A percentile compares a stretch with the other conserved stretches of the same genome.
Evolutionary conservation across 2,329 filamentous ascomycete genomes (phyloP).

Genomic region (Fusarium sp.): DNA sequence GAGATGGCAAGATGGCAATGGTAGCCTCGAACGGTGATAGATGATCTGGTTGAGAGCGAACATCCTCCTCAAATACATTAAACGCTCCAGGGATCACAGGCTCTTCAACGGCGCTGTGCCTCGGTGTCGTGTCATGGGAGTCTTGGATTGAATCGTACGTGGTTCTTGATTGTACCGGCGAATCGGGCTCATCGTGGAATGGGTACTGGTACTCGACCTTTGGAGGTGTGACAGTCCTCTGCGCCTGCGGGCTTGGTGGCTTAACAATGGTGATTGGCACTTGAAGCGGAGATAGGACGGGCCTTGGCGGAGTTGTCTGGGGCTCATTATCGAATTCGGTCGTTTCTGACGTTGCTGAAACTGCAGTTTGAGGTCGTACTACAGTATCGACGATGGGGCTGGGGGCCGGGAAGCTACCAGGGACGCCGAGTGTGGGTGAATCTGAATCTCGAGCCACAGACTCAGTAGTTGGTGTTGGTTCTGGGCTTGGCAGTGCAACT

Average conservation of each 20-base stretch:
- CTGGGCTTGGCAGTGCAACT: slow-evolving; percentile 31
- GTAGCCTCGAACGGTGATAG: slow-evolving; percentile 55
- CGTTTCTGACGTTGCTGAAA: slow-evolving; percentile 69
- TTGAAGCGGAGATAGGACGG: slow-evolving; percentile 45
- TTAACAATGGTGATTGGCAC: slow-evolving; percentile 45
- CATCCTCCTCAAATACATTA: slow-evolving; percentile 52
- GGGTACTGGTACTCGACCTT: slow-evolving; percentile 63
- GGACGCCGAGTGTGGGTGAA: slow-evolving; percentile 76
- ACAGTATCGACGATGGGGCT: slow-evolving; percentile 56
- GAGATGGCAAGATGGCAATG: slow-evolving; percentile 60
- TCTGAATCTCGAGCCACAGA: slow-evolving; percentile 55
- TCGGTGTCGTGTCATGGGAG: slow-evolving; percentile 30
- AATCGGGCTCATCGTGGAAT: slow-evolving; percentile 60
- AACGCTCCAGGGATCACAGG: slow-evolving; percentile 48
- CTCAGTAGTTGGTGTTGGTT: slow-evolving; percentile 21
- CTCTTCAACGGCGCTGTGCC: slow-evolving; percentile 11
- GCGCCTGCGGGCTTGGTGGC: slow-evolving; percentile 46
- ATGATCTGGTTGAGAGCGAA: slow-evolving; percentile 19
- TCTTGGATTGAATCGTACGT: slow-evolving; percentile 32
- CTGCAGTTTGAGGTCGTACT: slow-evolving; percentile 67
- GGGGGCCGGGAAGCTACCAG: slow-evolving; percentile 68
- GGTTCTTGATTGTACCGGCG: slow-evolving; percentile 26
- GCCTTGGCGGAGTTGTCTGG: slow-evolving; percentile 67
- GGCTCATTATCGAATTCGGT: slow-evolving; percentile 82
- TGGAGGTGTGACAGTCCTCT: slow-evolving; percentile 35